Evolutionary conservation across 139 green algal genomes (phyloP), one percentile per base, ranked within the genome.

Genomic region (Asterochloris erici): DNA sequence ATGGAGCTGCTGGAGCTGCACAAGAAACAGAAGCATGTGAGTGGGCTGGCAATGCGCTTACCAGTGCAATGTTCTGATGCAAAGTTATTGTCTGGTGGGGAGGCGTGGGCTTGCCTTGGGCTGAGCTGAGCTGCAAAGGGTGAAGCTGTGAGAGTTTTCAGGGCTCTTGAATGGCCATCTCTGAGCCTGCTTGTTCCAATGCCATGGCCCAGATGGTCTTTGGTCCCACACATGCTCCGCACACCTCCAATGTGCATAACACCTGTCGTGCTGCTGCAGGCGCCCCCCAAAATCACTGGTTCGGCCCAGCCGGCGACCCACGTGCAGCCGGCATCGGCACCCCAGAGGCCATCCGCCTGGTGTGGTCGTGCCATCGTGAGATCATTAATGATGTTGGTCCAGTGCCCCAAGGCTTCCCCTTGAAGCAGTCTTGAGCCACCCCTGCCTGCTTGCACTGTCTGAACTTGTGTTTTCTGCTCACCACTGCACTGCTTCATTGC

Each of bases 271-370:
- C 62, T 26, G 13, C 96, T 63, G 98, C 96, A 91, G 93, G 96
- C 10, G 96, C 96, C 1, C 96, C 96, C 9, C 96, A 99, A 80
- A 99, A 99, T 90, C 96, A 99, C 90, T 99, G 96, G 96, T 99
- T 99, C 84, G 96, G 96, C 0, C 96, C 96, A 0, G 94, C 94
- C 0, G 94, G 96, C 60, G 96, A 99, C 84, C 96, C 96, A 0
- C 89, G 96, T 1, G 94, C 88, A 17, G 96, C 96, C 0, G 96
- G 96, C 79, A 99, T 99, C 81, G 96, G 96, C 77, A 99, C 96
- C 0, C 94, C 94, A 11, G 96, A 99, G 73, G 96, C 96, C 61
- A 99, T 99, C 81, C 85, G 84, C 26, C 85, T 98, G 69, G 96
- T 99, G 63, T 99, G 96, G 96, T 98, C 93, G 0, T 97, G 92